Base-by-base conservation (phyloP, 176 grass and related monocot genomes). In the Stipa capillata region DNA sequence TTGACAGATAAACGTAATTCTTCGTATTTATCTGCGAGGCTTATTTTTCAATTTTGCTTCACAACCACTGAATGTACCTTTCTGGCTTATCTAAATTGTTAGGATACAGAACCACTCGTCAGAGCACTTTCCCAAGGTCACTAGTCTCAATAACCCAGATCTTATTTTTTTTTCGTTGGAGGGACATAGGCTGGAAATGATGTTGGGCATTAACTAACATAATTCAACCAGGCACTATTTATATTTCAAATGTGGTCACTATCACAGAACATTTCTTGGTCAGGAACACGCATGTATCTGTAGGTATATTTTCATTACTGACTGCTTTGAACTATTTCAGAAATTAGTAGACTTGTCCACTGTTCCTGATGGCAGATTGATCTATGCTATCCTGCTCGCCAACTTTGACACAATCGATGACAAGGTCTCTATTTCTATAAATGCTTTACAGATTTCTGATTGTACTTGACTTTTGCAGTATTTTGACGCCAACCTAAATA, bases 391-490 rank as follows among this genome's bases (percentile, higher is more conserved):
- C n/a, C 50, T 89, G 72, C 78, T 90, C 29, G 85, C 81, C 10
- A 89, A 85, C 42, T 92, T 89, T 60, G 78, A 74, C 33, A 87
- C 72, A 16, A 81, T 80, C 56, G 82, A 90, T 74, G 78, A 90
- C 44, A 90, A 85, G 81, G 81, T 85, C n/a, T 84, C 58, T 78
- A 27, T 78, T 16, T 12, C 37, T 20, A n/a, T 47, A 64, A 37
- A 10, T 43, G 2, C 59, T 81, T 25, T 47, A 31, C 21, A 60
- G 8, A 34, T 74, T 81, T 47, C 29, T n/a, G n/a, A n/a, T n/a
- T n/a, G n/a, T n/a, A n/a, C n/a, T n/a, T n/a, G n/a, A n/a, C n/a
- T n/a, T n/a, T n/a, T n/a, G n/a, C n/a, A n/a, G n/a, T n/a, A n/a
- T n/a, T n/a, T n/a, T n/a, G 40, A 76, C 68, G 18, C 29, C 72